Percentiles rank a stretch among this genome's conserved stretches.
Evolutionary conservation across 2,329 filamentous ascomycete species (phyloP).

Genomic region (Neofusicoccum ribis): DNA sequence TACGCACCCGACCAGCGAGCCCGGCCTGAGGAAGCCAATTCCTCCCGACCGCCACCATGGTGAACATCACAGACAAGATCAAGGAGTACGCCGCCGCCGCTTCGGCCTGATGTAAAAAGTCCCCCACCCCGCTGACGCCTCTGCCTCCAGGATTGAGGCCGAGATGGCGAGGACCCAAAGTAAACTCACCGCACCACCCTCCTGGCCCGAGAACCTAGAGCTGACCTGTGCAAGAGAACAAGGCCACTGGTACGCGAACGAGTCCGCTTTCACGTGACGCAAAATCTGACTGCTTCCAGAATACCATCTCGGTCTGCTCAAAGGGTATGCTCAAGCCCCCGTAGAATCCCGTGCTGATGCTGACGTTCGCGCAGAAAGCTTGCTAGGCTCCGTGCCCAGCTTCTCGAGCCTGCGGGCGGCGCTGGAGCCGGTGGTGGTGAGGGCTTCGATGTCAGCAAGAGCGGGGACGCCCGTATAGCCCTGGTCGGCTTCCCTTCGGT

Average conservation of each 20-base stretch:
- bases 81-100: constrained; percentile 72
- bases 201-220: not conserved
- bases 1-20: not conserved
- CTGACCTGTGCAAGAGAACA: constrained; percentile 73
- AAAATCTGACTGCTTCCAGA: constrained; percentile 59
- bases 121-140: not conserved
- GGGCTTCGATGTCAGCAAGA: constrained; percentile 90
- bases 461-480: constrained; percentile 92
- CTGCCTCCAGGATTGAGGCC: constrained; percentile 75
- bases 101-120: constrained; percentile 22
- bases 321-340: constrained; percentile 67
- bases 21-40: constrained; percentile 6
- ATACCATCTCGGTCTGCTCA: constrained; percentile 95
- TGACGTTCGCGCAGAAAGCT: constrained; percentile 69
- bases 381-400: constrained; percentile 87
- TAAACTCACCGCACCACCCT: constrained; percentile 50
- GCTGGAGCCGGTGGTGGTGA: constrained; percentile 74
- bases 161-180: constrained; percentile 99
- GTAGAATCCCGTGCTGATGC: not conserved
- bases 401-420: constrained; percentile 84
- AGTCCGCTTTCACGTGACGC: constrained; percentile 22
- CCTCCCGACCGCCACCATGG: constrained; percentile 62
- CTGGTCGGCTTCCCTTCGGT: constrained; percentile 98
- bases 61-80: constrained; percentile 99
- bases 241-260: constrained; percentile 80